Conservation (phyloP, 768 basidiomycete species). For the Rhodotorula graminis region DNA sequence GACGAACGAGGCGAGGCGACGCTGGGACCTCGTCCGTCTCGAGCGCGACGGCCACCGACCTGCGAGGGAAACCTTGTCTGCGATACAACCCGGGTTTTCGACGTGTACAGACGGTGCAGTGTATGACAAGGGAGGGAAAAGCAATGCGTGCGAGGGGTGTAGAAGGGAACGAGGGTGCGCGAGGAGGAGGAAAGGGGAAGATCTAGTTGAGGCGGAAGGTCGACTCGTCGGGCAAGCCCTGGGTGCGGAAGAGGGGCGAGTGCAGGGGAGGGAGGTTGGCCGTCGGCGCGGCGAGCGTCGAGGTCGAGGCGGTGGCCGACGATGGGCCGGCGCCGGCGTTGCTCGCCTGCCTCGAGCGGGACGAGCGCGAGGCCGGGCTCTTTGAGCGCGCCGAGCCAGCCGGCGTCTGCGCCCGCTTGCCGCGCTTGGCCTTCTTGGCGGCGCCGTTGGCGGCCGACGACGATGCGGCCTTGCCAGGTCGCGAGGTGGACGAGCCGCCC, state of each 20-base stretch:
- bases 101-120: not conserved
- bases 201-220: not conserved
- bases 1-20: no score
- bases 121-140: not conserved
- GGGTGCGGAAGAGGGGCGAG: constrained; percentile 20
- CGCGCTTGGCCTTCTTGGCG: constrained; percentile 14
- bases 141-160: not conserved
- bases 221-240: not conserved
- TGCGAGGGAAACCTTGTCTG: no score
- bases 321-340: not conserved
- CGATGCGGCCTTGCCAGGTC: not conserved
- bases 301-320: not conserved
- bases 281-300: constrained; percentile 5
- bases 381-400: not conserved
- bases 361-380: not conserved
- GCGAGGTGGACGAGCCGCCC: not conserved
- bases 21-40: no score
- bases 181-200: not conserved
- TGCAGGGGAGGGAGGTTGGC: constrained; percentile 15
- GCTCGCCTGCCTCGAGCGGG: not conserved
- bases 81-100: not conserved
- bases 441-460: not conserved
- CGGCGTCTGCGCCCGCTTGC: not conserved
- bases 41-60: no score
- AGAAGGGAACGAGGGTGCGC: not conserved